Evolutionary conservation across 2,329 filamentous ascomycete genomes (phyloP).

Genomic region (Neocucurbitaria cava): DNA sequence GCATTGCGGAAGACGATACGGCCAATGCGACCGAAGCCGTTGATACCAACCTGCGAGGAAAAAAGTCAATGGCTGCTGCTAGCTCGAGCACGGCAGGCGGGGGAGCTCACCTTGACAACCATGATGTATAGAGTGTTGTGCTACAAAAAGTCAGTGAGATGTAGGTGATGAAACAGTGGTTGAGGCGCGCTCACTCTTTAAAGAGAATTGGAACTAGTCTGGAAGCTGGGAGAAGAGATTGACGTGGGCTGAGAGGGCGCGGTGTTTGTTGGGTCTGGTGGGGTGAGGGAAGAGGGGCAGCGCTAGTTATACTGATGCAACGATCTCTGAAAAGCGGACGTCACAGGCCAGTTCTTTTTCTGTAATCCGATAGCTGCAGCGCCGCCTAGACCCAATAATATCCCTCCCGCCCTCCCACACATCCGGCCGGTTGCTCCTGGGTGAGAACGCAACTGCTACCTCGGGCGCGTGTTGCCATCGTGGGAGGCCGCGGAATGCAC

Average conservation of each 20-base stretch:
- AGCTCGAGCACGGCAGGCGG: constrained; percentile 25
- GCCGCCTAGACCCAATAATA: constrained; percentile 39
- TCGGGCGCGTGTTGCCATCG: constrained; percentile 31
- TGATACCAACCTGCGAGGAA: constrained; percentile 81
- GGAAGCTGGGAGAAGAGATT: constrained; percentile 26
- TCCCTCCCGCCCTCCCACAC: constrained; percentile 33
- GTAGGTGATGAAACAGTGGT: constrained; percentile 7
- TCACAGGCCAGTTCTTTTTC: constrained; percentile 40
- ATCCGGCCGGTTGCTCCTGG: constrained; percentile 41
- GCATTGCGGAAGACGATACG: constrained; percentile 99
- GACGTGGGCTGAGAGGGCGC: constrained; percentile 23
- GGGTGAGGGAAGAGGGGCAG: constrained; percentile 39
- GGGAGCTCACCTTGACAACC: constrained; percentile 55
- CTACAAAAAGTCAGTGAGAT: constrained; percentile 25
- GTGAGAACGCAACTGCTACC: constrained; percentile 25
- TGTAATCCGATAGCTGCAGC: constrained; percentile 41
- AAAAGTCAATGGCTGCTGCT: constrained; percentile 32
- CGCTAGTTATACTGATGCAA: constrained; percentile 24
- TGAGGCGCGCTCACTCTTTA: constrained; percentile 27
- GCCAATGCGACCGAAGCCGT: constrained; percentile 99
- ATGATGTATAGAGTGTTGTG: constrained; percentile 46
- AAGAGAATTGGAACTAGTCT: constrained; percentile 24
- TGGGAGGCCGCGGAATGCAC: constrained; percentile 33
- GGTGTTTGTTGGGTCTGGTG: constrained; percentile 41
- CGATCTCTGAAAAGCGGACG: constrained; percentile 19